A percentile compares a stretch with the other conserved stretches of the same genome.
phyloP scores from a whole-genome alignment of 345 rosid genomes.

The Trapa incisa region DNA sequence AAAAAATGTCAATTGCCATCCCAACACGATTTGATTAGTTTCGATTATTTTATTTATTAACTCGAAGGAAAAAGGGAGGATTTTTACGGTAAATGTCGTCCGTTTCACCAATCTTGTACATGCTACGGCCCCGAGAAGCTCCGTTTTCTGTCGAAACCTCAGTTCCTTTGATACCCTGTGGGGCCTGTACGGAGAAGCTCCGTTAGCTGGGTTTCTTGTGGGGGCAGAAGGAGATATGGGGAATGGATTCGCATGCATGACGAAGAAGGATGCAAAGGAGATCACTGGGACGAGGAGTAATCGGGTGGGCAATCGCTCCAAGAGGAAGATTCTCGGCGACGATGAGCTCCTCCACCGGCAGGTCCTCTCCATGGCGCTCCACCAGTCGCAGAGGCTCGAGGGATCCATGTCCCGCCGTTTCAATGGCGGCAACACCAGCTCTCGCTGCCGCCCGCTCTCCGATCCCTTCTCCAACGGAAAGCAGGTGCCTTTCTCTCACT shows the following conservation, averaged over 20 bases:
- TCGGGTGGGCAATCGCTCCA: conserved; percentile 50
- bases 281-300: conserved; percentile 52
- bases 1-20: too few species aligned
- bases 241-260: conserved; percentile 57
- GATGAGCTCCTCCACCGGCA: conserved; percentile 87
- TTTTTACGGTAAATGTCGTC: neutral
- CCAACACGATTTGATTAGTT: neutral
- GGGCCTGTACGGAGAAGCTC: neutral
- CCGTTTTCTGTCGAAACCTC: neutral
- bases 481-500: conserved; percentile 26
- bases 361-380: conserved; percentile 89
- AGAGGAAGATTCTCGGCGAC: conserved; percentile 67
- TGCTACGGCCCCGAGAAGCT: neutral
- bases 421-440: conserved; percentile 69
- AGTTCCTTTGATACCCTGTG: too few species aligned
- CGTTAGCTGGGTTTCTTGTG: neutral
- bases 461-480: conserved; percentile 66
- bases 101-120: neutral
- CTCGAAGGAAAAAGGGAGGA: too few species aligned
- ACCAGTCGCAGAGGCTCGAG: conserved; percentile 90
- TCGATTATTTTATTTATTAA: neutral
- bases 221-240: conserved; percentile 40
- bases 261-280: conserved; percentile 45
- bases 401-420: conserved; percentile 96
- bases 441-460: conserved; percentile 46